Conservation (phyloP, 2,329 filamentous ascomycete genomes). For the Aspergillus ustus region DNA sequence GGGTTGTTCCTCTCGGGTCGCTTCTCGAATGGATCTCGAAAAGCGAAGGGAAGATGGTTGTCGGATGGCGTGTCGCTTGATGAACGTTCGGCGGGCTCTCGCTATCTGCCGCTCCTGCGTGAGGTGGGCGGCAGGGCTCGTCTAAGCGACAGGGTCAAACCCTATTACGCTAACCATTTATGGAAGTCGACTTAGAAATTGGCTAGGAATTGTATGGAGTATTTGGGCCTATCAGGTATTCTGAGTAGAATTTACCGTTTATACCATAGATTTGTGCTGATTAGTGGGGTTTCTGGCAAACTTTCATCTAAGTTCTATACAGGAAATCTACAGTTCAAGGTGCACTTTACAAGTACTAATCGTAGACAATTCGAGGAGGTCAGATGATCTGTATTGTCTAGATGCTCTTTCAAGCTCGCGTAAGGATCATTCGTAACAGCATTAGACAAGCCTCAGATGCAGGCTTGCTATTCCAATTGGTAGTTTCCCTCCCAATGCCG, state of each 20-base stretch:
- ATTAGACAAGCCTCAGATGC: slow-evolving; percentile 40
- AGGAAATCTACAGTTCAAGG: neutral
- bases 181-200: slow-evolving; percentile 17
- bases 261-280: no score
- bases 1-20: slow-evolving; percentile 50
- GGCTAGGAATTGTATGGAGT: neutral
- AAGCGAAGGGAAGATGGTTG: slow-evolving; percentile 48
- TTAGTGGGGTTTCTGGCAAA: neutral
- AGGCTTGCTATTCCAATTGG: slow-evolving; percentile 35
- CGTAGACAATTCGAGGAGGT: slow-evolving; percentile 29
- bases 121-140: slow-evolving; percentile 45
- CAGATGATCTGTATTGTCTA: slow-evolving; percentile 44
- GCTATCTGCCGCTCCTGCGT: slow-evolving; percentile 35
- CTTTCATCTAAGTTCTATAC: neutral
- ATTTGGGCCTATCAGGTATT: slow-evolving; percentile 7
- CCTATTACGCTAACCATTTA: slow-evolving; percentile 41
- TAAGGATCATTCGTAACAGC: slow-evolving; percentile 44
- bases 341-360: slow-evolving; percentile 3
- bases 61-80: slow-evolving; percentile 43
- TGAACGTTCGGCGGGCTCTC: slow-evolving; percentile 34
- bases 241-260: neutral
- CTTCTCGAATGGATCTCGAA: slow-evolving; percentile 52
- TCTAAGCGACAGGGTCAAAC: slow-evolving; percentile 51
- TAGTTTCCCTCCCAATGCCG: slow-evolving; percentile 35
- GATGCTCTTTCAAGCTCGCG: slow-evolving; percentile 38